phyloP scores from a whole-genome alignment of 768 basidiomycete species.

The Thelephora ganbajun region DNA sequence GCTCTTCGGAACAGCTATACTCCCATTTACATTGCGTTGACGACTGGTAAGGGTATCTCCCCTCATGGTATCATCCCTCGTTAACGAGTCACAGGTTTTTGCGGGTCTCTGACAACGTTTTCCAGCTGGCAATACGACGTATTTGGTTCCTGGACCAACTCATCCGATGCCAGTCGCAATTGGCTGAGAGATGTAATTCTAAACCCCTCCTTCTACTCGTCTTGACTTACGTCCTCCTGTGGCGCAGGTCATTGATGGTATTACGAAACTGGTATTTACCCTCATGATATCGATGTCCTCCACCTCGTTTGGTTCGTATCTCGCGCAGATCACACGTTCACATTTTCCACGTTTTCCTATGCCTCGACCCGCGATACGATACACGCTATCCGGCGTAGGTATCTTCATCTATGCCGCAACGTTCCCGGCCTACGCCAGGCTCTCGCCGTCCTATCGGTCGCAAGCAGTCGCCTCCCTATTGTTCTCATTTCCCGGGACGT shows the following conservation, averaged over 20 bases:
- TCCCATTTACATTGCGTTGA: constrained; percentile 76
- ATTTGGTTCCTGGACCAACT: constrained; percentile 77
- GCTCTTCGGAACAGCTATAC: constrained; percentile 43
- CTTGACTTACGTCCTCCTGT: not conserved
- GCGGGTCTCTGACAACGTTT: constrained; percentile 93
- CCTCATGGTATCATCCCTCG: not conserved
- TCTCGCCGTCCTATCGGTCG: constrained; percentile 55
- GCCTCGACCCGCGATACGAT: constrained; percentile 31
- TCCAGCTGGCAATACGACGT: constrained; percentile 89
- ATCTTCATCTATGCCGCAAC: constrained; percentile 61
- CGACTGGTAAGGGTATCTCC: constrained; percentile 46
- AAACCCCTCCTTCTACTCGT: constrained; percentile 2
- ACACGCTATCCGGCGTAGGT: constrained; percentile 37
- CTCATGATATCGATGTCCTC: constrained; percentile 65
- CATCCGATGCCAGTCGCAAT: constrained; percentile 34
- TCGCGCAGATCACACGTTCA: constrained; percentile 31
- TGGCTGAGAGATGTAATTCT: constrained; percentile 60
- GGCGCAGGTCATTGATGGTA: constrained; percentile 71
- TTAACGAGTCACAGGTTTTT: constrained; percentile 47
- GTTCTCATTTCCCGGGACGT: constrained; percentile 80
- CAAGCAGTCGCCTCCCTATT: constrained; percentile 78
- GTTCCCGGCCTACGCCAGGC: constrained; percentile 65
- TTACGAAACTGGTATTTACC: constrained; percentile 71
- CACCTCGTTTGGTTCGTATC: constrained; percentile 56
- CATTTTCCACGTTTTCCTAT: constrained; percentile 27